Evolutionary conservation across 2,329 filamentous ascomycete species (phyloP).

Genomic region (Fusarium heterosporum): DNA sequence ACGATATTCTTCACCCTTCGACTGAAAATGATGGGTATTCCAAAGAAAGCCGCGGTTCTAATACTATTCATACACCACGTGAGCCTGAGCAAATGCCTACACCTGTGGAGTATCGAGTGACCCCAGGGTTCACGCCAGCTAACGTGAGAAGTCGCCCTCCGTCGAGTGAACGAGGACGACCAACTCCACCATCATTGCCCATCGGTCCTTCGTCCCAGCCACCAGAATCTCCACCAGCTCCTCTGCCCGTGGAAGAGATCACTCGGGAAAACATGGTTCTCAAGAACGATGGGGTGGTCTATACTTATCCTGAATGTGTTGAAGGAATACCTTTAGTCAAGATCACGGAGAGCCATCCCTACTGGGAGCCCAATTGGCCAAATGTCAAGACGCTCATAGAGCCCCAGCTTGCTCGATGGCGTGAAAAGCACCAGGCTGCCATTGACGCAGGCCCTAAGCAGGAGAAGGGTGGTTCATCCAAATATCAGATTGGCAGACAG

Average conservation of each 20-base stretch:
- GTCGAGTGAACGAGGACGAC: slow-evolving; percentile 45
- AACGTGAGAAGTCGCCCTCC: slow-evolving; percentile 47
- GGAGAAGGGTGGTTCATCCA: slow-evolving; percentile 55
- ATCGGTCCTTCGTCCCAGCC: slow-evolving; percentile 47
- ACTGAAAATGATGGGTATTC: slow-evolving; percentile 35
- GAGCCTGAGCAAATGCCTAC: slow-evolving; percentile 47
- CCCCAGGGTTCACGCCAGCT: slow-evolving; percentile 50
- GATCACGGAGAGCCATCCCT: slow-evolving; percentile 62
- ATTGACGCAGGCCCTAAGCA: slow-evolving; percentile 49
- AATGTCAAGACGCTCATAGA: slow-evolving; percentile 58
- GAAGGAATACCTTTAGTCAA: slow-evolving; percentile 65
- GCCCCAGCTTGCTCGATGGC: slow-evolving; percentile 60
- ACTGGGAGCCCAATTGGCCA: slow-evolving; percentile 68
- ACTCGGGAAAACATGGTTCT: slow-evolving; percentile 59
- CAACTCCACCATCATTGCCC: slow-evolving; percentile 47
- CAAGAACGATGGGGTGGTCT: slow-evolving; percentile 61
- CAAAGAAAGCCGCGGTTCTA: slow-evolving; percentile 28
- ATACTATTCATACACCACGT: slow-evolving; percentile 26
- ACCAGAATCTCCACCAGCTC: slow-evolving; percentile 21
- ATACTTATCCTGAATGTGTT: slow-evolving; percentile 64
- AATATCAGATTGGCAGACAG: slow-evolving; percentile 67
- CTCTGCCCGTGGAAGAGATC: slow-evolving; percentile 51
- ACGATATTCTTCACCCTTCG: slow-evolving; percentile 38
- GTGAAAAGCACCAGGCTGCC: slow-evolving; percentile 58
- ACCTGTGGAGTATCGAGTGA: slow-evolving; percentile 45